Evolutionary conservation across 2,329 filamentous ascomycete genomes (phyloP), one percentile per base, ranked within the genome.

Genomic region (Claviceps maximensis): DNA sequence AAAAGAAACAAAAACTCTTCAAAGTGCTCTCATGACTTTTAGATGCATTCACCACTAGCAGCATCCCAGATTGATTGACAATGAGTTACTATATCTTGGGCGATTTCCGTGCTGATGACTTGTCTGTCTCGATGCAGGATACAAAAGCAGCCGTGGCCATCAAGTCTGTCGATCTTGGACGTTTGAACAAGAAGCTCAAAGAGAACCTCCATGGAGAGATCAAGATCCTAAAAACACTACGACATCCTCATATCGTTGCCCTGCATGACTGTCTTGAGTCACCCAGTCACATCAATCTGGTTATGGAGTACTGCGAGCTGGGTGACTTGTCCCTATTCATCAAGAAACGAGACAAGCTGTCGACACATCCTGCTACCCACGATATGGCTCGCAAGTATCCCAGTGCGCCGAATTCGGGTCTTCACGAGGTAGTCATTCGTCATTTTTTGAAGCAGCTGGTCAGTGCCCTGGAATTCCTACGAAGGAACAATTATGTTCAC

Each of bases 241-340:
- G 93, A 55, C 93, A 98, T 69, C 93, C 93, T 29, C 93, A 98
- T 66, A 96, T 98, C 61, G 93, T 97, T 59, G 87, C 89, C 60
- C 83, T 98, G 48, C 90, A 96, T 73, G 89, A 95, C 70, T 96
- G 90, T 72, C 79, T 91, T 67, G 90, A 97, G 68, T 86, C 88
- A 0, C 74, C 81, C 3, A 84, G 84, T 23, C 87, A 95, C 64
- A 96, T 97, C 71, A 93, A 98, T 70, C 79, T 98, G 54, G 84
- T 97, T 58, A 98, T 97, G 91, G 93, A 98, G 72, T 97, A 94
- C 71, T 97, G 93, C 71, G 89, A 95, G 65, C 79, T 98, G 42
- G 91, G 93, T 23, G 93, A 98, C 65, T 72, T 98, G 54, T 95
- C 93, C 12, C 77, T 91, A 52, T 97, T 98, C 69, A 96, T 98